Conservation (phyloP, 305 asterid species). For the Fraxinus dipetala region DNA sequence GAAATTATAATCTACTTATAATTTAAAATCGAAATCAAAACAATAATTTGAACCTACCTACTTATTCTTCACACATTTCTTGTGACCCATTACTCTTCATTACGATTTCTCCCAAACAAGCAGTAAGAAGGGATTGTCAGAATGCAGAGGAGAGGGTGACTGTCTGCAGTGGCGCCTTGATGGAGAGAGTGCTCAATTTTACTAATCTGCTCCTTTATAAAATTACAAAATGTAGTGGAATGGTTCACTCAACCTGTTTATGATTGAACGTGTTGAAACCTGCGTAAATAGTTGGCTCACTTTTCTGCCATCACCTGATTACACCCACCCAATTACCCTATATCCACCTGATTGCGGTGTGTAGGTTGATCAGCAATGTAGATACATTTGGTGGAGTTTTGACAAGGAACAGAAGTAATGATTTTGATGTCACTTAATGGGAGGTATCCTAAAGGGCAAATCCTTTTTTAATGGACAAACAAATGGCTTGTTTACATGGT, state of each 20-base stretch:
- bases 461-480: neutral
- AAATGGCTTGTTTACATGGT: slow-evolving; percentile 2
- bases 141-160: neutral
- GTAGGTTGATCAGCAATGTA: neutral
- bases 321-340: neutral
- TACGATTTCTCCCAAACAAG: too few relatives aligned
- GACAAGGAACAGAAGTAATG: neutral
- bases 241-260: neutral
- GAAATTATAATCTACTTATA: too few relatives aligned
- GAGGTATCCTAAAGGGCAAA: neutral
- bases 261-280: neutral
- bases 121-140: neutral
- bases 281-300: neutral
- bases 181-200: neutral
- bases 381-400: neutral
- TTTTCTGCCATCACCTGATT: neutral
- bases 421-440: neutral
- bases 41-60: too few relatives aligned
- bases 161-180: neutral
- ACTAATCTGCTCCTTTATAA: neutral
- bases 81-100: too few relatives aligned
- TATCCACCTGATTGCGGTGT: neutral
- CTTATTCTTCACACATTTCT: too few relatives aligned
- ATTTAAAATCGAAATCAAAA: too few relatives aligned
- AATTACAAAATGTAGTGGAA: neutral